Evolutionary conservation across 2,329 filamentous ascomycete species (phyloP).

Genomic region (Chlorencoelia australis): DNA sequence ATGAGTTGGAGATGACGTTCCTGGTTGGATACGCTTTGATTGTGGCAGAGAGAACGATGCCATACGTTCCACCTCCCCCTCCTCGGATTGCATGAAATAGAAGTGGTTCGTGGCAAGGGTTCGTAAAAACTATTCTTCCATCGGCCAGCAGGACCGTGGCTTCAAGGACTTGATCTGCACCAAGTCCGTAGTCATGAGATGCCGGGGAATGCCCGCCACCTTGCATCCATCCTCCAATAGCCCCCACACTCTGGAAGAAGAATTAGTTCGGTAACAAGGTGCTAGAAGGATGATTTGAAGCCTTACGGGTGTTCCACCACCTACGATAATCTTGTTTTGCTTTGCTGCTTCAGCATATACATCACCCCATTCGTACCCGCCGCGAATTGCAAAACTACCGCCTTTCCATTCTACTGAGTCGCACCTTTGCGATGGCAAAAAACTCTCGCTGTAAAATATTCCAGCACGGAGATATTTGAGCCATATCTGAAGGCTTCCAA

Average conservation of each 20-base stretch:
- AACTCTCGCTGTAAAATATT: no score
- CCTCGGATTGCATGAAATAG: slow-evolving; percentile 29
- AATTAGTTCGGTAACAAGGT: slow-evolving; percentile 23
- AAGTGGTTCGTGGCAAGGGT: slow-evolving; percentile 16
- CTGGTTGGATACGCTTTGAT: slow-evolving; percentile 32
- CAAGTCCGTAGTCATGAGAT: slow-evolving; percentile 32
- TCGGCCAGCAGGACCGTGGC: slow-evolving; percentile 12
- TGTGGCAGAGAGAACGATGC: slow-evolving; percentile 30
- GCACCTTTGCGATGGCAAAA: slow-evolving; percentile 16
- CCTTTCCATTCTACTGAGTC: slow-evolving; percentile 24
- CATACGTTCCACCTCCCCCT: slow-evolving; percentile 26
- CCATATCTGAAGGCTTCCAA: no score
- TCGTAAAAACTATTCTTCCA: slow-evolving; percentile 21
- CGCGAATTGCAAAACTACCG: slow-evolving; percentile 27
- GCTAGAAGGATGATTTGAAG: slow-evolving; percentile 15
- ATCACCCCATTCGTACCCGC: slow-evolving; percentile 28
- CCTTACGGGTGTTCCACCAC: no score
- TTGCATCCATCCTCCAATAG: slow-evolving; percentile 26
- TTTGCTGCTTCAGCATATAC: no score
- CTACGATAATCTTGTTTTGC: no score
- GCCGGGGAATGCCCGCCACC: slow-evolving; percentile 34
- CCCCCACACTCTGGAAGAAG: neutral
- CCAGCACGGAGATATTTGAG: no score
- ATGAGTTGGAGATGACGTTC: no score
- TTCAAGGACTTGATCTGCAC: slow-evolving; percentile 35